phyloP scores from a whole-genome alignment of 305 asterid species.

The Petunia hybrid region DNA sequence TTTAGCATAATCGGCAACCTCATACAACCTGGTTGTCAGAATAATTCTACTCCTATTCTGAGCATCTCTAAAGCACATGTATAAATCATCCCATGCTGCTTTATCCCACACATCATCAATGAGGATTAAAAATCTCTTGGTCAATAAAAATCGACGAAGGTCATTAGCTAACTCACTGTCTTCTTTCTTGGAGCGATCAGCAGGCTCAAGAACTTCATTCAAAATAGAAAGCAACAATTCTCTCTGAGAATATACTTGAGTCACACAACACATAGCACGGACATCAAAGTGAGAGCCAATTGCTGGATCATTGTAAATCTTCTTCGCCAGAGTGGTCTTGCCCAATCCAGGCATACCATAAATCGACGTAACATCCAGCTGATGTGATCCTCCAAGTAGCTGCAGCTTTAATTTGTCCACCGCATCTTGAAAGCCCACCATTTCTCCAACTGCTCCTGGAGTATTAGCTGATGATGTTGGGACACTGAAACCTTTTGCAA shows the following conservation, averaged over 20 bases:
- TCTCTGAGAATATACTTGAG: not conserved
- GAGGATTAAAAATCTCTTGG: constrained; percentile 28
- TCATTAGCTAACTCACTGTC: constrained; percentile 7
- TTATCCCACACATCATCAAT: constrained; percentile 29
- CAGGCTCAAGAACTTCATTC: constrained; percentile 1
- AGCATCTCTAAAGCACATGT: not conserved
- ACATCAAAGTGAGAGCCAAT: constrained; percentile 21
- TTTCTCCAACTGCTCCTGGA: not conserved
- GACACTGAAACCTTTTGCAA: not conserved
- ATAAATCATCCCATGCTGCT: not conserved
- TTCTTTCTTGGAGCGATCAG: not conserved
- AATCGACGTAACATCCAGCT: constrained; percentile 13
- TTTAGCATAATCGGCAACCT: not conserved
- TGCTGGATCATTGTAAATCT: not conserved
- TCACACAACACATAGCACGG: not conserved
- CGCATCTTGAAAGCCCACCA: constrained; percentile 13
- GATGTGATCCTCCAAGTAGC: not conserved
- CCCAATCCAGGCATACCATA: constrained; percentile 31
- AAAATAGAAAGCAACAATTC: not conserved
- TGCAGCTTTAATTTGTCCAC: not conserved
- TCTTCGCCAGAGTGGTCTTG: constrained; percentile 29
- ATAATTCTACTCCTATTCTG: constrained; percentile 28
- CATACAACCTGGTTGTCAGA: constrained; percentile 3
- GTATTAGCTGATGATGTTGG: not conserved
- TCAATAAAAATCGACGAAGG: not conserved